These are phyloP conservation scores for Huiozyma sinensis DNA, from an alignment of 805 yeast species.

Conservation along the genomic window DNA sequence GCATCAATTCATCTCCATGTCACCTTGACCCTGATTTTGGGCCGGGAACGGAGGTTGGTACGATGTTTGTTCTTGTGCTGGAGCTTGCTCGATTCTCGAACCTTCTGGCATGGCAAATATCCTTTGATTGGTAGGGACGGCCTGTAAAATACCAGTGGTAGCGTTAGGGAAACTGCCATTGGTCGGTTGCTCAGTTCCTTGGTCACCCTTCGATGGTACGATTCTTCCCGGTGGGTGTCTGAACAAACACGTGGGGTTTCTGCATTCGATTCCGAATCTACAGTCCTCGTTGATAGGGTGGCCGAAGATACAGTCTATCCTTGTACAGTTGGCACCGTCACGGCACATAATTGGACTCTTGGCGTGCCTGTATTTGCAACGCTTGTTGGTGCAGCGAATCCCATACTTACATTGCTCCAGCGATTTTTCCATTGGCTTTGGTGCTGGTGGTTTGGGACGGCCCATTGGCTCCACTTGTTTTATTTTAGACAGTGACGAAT, in stretches of 20 bases:
- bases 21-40: conserved; percentile 13
- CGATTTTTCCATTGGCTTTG: conserved; percentile 34
- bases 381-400: conserved; percentile 59
- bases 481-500: conserved; percentile 61
- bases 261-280: conserved; percentile 68
- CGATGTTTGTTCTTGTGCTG: conserved; percentile 31
- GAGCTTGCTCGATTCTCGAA: conserved; percentile 60
- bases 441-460: conserved; percentile 16
- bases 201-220: conserved; percentile 10
- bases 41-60: conserved; percentile 20
- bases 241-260: conserved; percentile 58
- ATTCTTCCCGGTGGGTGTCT: conserved; percentile 75
- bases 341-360: conserved; percentile 64
- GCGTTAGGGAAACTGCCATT: conserved; percentile 15
- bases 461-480: conserved; percentile 28
- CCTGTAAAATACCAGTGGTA: conserved; percentile 10
- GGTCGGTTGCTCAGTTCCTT: conserved; percentile 4
- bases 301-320: conserved; percentile 71
- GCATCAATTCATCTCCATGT: conserved; percentile 9
- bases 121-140: conserved; percentile 42
- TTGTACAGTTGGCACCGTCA: conserved; percentile 66
- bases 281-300: conserved; percentile 78
- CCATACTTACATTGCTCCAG: conserved; percentile 82
- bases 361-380: conserved; percentile 82
- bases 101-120: conserved; percentile 71